These are phyloP conservation scores for Tarenaya hassleriana DNA, from an alignment of 345 rosid species.

Conservation along the genomic window DNA sequence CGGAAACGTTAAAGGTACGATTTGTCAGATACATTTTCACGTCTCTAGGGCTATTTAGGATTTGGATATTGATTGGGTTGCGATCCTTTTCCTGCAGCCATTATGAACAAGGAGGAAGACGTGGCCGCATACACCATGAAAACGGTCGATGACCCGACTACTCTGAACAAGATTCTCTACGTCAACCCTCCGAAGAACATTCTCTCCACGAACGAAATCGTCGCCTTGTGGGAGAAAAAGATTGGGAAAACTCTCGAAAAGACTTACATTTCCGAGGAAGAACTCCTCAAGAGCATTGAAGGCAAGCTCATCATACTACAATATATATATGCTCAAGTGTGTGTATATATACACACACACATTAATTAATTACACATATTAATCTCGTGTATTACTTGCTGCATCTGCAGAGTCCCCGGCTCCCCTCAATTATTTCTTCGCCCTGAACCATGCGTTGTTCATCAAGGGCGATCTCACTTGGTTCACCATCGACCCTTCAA, in stretches of 20 bases:
- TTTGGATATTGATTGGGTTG: too few species aligned
- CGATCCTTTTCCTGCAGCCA: constrained; percentile 20
- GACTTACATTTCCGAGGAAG: constrained; percentile 36
- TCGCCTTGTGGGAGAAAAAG: constrained; percentile 46
- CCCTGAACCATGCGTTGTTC: constrained; percentile 39
- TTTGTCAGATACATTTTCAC: too few species aligned
- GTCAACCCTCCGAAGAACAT: constrained; percentile 40
- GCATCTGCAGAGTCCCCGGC: constrained; percentile 36
- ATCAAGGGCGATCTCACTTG: constrained; percentile 53
- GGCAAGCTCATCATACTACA: constrained; percentile 18
- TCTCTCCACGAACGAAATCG: constrained; percentile 41
- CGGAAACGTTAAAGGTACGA: constrained; percentile 49
- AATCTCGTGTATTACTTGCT: not conserved
- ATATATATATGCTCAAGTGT: not conserved
- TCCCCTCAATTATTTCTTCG: constrained; percentile 35
- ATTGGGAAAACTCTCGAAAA: constrained; percentile 43
- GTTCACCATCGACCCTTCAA: constrained; percentile 49
- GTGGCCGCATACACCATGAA: constrained; percentile 38
- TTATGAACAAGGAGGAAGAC: constrained; percentile 41
- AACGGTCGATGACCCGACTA: constrained; percentile 45
- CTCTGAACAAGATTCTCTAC: constrained; percentile 43
- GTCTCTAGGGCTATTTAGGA: too few species aligned
- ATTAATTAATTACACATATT: too few species aligned
- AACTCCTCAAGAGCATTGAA: constrained; percentile 39
- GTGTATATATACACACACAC: too few species aligned